Conservation (phyloP, 257 asterid species). For the Scutellaria barbata region DNA sequence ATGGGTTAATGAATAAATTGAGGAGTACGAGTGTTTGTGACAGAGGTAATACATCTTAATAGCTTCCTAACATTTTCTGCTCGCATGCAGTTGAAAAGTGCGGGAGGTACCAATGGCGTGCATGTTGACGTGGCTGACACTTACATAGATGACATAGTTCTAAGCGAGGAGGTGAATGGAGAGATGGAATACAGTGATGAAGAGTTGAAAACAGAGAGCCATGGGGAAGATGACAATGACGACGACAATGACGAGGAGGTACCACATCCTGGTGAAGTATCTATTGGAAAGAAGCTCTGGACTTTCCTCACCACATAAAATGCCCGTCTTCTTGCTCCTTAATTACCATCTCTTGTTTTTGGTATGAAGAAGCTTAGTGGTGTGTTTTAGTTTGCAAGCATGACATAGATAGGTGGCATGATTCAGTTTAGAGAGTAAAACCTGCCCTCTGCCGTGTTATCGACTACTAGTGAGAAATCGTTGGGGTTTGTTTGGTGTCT, state of each 20-base stretch:
- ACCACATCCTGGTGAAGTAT: constrained; percentile 84
- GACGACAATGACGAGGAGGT: constrained; percentile 66
- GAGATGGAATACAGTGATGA: constrained; percentile 39
- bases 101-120: constrained; percentile 44
- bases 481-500: constrained; percentile 39
- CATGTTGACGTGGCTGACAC: constrained; percentile 38
- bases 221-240: constrained; percentile 46
- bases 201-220: constrained; percentile 47
- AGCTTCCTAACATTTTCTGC: constrained; percentile 23
- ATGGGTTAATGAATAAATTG: too few relatives aligned
- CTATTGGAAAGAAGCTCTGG: constrained; percentile 94
- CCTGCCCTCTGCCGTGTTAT: constrained; percentile 19
- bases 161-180: constrained; percentile 63
- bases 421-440: constrained; percentile 36
- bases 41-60: too few relatives aligned
- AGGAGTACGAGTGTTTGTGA: too few relatives aligned
- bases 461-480: constrained; percentile 27
- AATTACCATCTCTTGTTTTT: constrained; percentile 29
- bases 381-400: constrained; percentile 51
- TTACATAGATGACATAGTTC: constrained; percentile 42
- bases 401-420: constrained; percentile 9
- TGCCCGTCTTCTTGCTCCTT: constrained; percentile 17
- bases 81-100: constrained; percentile 49
- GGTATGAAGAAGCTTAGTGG: constrained; percentile 33
- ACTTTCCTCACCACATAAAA: constrained; percentile 78